Evolutionary conservation across 805 yeast species (phyloP).

Genomic region (Starmerella ratchasimensis): DNA sequence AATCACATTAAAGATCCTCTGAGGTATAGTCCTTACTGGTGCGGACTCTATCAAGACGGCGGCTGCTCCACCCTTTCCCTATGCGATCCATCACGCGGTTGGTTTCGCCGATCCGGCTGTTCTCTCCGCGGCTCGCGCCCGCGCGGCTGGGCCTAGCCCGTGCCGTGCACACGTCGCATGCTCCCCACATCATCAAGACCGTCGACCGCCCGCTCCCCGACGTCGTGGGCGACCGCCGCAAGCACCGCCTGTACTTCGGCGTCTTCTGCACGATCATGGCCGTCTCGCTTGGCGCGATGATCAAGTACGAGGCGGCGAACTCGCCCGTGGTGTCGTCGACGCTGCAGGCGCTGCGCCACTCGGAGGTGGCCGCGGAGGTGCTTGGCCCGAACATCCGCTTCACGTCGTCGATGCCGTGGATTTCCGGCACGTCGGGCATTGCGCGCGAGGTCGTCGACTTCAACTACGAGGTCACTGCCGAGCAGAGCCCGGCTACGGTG

Average conservation of each 20-base stretch:
- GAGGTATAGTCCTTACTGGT: too few relatives aligned
- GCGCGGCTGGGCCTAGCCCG: too few relatives aligned
- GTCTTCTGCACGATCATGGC: conserved; percentile 43
- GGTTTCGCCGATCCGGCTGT: too few relatives aligned
- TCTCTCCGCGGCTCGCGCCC: too few relatives aligned
- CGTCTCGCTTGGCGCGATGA: conserved; percentile 46
- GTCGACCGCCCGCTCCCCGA: conserved; percentile 68
- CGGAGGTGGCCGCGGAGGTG: conserved; percentile 42
- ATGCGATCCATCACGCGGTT: too few relatives aligned
- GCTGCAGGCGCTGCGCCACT: conserved; percentile 70
- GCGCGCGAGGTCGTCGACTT: conserved; percentile 72
- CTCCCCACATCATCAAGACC: conserved; percentile 34
- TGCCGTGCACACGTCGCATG: too few relatives aligned
- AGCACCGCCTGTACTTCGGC: conserved; percentile 41
- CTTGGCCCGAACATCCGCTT: conserved; percentile 70
- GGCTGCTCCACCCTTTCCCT: too few relatives aligned
- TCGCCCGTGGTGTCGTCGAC: conserved; percentile 84
- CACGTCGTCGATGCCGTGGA: conserved; percentile 74
- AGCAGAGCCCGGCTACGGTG: conserved; percentile 38
- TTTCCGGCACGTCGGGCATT: conserved; percentile 69
- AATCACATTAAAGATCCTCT: too few relatives aligned
- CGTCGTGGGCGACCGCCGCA: conserved; percentile 33
- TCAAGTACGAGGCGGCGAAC: conserved; percentile 84
- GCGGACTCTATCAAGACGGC: too few relatives aligned
- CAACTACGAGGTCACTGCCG: conserved; percentile 56